Evolutionary conservation across 306 rosid species (phyloP).

Genomic region (Fagus crenata): DNA sequence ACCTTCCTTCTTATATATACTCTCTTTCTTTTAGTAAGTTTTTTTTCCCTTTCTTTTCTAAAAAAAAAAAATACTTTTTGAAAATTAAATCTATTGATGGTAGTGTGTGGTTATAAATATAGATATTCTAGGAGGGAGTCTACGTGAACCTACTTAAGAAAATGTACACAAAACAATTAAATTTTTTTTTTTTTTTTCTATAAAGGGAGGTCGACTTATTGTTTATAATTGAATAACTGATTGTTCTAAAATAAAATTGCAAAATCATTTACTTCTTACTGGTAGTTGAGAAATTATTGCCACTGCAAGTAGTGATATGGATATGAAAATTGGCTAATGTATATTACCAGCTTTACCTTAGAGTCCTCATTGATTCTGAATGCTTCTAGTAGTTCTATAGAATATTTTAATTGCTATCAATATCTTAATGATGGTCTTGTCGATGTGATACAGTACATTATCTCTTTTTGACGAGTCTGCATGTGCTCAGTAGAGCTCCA

Average conservation of each 20-base stretch:
- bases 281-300: not conserved
- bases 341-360: not conserved
- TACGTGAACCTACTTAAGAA: not conserved
- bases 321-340: not conserved
- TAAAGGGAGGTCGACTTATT: not conserved
- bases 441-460: not conserved
- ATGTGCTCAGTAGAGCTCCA: conserved; percentile 8
- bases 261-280: not conserved
- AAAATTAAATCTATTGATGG: not conserved
- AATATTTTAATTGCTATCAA: not conserved
- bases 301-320: not conserved
- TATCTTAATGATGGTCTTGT: not conserved
- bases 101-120: not conserved
- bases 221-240: not conserved
- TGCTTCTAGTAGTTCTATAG: not conserved
- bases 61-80: not conserved
- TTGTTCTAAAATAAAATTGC: not conserved
- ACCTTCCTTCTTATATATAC: not conserved
- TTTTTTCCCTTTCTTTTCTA: not conserved
- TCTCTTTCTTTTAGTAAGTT: not conserved
- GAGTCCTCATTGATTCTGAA: not conserved
- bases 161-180: not conserved
- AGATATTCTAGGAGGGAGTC: not conserved
- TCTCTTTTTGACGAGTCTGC: not conserved
- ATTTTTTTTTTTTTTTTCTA: not conserved